Evolutionary conservation across 768 basidiomycete genomes (phyloP).

Genomic region (Nidularia pulvinata): DNA sequence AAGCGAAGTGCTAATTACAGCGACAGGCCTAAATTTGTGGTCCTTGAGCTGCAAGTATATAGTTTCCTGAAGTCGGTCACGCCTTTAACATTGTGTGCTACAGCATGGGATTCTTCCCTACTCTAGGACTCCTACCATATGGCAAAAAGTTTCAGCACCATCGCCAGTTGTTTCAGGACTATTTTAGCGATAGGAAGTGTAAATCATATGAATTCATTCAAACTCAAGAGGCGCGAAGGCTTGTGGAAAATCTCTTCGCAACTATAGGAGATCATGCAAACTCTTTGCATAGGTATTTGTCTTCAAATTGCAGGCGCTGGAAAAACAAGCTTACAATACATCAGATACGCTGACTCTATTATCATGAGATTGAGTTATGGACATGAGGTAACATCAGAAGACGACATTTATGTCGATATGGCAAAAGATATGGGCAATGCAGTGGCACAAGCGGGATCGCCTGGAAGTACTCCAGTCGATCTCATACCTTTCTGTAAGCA

Average conservation of each 20-base stretch:
- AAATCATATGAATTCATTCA: not conserved
- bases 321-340: constrained; percentile 9
- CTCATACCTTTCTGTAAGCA: constrained; percentile 12
- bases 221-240: not conserved
- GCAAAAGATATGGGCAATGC: constrained; percentile 9
- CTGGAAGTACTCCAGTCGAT: constrained; percentile 11
- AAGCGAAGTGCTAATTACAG: not conserved
- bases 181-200: not conserved
- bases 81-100: not conserved
- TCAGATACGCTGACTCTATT: constrained; percentile 1
- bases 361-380: not conserved
- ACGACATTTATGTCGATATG: constrained; percentile 5
- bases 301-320: not conserved
- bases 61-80: no score
- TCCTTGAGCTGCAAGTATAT: not conserved
- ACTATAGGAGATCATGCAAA: constrained; percentile 1
- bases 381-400: constrained; percentile 5
- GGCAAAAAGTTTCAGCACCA: constrained; percentile 1
- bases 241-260: not conserved
- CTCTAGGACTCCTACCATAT: not conserved
- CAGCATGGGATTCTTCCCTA: not conserved
- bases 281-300: constrained; percentile 21
- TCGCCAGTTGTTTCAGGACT: not conserved
- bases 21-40: not conserved
- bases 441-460: not conserved